Conservation (phyloP, 192 early-diverging fungal genomes). For the Jimgerdemannia flammicorona region DNA sequence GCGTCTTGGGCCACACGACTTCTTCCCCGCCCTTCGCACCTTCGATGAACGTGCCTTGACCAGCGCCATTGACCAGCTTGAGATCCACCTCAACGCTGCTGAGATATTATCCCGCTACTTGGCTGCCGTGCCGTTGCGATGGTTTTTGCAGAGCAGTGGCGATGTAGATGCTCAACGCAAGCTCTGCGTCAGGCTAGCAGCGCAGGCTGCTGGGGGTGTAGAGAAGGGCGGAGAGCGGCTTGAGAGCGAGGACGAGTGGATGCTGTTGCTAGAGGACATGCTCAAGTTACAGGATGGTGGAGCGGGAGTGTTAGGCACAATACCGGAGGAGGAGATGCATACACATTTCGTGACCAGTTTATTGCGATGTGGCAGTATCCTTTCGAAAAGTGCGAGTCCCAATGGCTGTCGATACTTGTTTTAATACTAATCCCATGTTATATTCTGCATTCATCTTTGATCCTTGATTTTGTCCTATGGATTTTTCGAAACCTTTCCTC, state of each 20-base stretch:
- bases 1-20: conserved; percentile 9
- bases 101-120: conserved; percentile 59
- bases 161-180: conserved; percentile 46
- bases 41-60: conserved; percentile 33
- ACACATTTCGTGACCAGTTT: conserved; percentile 55
- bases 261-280: conserved; percentile 60
- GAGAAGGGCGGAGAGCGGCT: conserved; percentile 49
- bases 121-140: conserved; percentile 49
- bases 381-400: background rate
- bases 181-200: conserved; percentile 55
- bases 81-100: conserved; percentile 55
- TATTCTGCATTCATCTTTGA: background rate
- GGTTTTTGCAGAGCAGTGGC: conserved; percentile 52
- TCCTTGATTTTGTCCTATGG: background rate
- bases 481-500: background rate
- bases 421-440: background rate
- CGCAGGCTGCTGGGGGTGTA: conserved; percentile 41
- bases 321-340: conserved; percentile 56
- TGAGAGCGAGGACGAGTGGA: conserved; percentile 66
- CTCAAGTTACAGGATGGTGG: conserved; percentile 45
- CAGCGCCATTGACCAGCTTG: conserved; percentile 48
- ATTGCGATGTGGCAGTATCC: conserved; percentile 54
- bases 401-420: background rate
- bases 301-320: conserved; percentile 45
- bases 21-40: conserved; percentile 23